Conservation (phyloP, 2,329 filamentous ascomycete genomes). For the Colletotrichum tropicicola region DNA sequence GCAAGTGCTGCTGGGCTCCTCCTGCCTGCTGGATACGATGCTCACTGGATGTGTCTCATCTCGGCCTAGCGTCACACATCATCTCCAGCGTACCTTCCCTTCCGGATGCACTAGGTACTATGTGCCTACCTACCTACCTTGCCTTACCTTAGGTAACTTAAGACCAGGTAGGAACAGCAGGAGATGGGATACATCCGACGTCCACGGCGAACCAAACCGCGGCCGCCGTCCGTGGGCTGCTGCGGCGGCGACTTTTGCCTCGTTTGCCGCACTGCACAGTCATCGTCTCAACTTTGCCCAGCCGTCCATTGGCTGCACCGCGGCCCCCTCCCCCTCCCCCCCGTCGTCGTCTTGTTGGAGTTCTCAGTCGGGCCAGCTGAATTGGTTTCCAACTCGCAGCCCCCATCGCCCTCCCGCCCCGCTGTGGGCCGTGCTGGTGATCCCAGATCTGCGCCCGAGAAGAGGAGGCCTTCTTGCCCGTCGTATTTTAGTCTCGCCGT, state of each 20-base stretch:
- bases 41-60: constrained; percentile 25
- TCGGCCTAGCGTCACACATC: constrained; percentile 30
- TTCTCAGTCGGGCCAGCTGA: background rate
- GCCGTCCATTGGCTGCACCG: no score
- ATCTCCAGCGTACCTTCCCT: background rate
- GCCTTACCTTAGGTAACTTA: no score
- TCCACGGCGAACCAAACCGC: background rate
- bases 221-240: background rate
- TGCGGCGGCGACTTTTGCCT: constrained; percentile 13
- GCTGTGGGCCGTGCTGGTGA: no score
- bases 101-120: no score
- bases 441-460: no score
- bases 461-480: no score
- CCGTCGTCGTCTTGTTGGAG: background rate
- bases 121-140: background rate
- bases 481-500: constrained; percentile 3
- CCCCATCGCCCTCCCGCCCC: no score
- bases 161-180: no score
- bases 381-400: constrained; percentile 22
- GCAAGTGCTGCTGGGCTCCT: constrained; percentile 12
- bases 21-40: constrained; percentile 29
- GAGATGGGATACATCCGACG: constrained; percentile 2
- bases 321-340: no score
- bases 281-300: constrained; percentile 18
- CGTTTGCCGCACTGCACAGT: background rate